Base-by-base conservation (phyloP, 768 basidiomycete genomes). In the Hysterangium stoloniferum region DNA sequence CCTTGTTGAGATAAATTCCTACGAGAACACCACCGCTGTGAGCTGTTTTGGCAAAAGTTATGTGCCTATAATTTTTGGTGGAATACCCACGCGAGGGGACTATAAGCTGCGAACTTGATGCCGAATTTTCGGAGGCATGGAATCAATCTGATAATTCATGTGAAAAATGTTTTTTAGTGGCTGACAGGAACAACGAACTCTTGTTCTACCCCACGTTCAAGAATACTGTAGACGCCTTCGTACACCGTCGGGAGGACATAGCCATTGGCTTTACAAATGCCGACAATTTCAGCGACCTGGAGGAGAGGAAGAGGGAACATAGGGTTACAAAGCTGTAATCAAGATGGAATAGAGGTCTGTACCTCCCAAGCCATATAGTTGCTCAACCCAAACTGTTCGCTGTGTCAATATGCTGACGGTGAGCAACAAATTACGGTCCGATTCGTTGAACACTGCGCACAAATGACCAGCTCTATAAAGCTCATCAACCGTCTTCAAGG, bases 311-410 rank as follows among this genome's bases (percentile, higher is more conserved):
- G 48, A 11, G 33, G 45, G 22, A 11, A 33, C 24, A 22, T 17
- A 34, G 9, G 32, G 45, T 22, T 38, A 20, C 7, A 32, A 36
- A 12, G 22, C 34, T 33, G 12, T 12, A 13, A 1, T 27, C 12
- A 11, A 7, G 3, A 24, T 20, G 19, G 19, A 20, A 6, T 13
- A 45, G 33, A 45, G 34, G 15, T 31, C 60, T 61, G 22, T 32
- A 70, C 73, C 61, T 82, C 79, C 76, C 77, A 81, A 0, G 78
- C 71, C 1, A 62, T 52, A 35, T 68, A 82, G 61, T 82, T 82
- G 57, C 79, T 81, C 54, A 84, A 67, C 2, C 81, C 79, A 52
- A 82, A 77, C n/a, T 72, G 70, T 53, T 79, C 75, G 58, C 75
- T 77, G 48, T 9, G 12, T 6, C 15, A 34, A 20, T 6, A 17